Conservation (phyloP, 352 stramenopile genomes). For the Phytopythium litorale region DNA sequence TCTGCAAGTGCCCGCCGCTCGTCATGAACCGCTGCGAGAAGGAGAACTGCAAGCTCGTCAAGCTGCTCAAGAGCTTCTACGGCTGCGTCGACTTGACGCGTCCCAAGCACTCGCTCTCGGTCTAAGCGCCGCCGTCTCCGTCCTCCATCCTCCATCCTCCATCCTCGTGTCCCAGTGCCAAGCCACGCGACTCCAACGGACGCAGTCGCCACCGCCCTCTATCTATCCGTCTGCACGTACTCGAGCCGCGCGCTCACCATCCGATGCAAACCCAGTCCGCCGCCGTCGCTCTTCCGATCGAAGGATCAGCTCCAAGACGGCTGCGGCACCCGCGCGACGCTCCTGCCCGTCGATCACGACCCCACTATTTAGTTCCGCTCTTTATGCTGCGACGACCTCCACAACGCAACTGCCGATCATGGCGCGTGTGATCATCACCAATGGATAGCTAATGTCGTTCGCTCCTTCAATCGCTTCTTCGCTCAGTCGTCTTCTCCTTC, state of each 20-base stretch:
- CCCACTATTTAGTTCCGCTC: slow-evolving; percentile 5
- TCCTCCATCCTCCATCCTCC: neutral
- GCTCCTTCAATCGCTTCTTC: neutral
- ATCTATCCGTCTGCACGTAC: slow-evolving; percentile 5
- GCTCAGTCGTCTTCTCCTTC: neutral
- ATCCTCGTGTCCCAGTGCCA: neutral
- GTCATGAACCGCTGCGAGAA: slow-evolving; percentile 74
- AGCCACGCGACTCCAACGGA: neutral
- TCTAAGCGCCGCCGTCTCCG: slow-evolving; percentile 20
- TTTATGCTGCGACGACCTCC: neutral
- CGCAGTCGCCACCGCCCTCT: neutral
- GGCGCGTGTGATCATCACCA: slow-evolving; percentile 4
- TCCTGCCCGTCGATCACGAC: neutral
- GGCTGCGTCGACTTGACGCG: slow-evolving; percentile 50
- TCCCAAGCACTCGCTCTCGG: slow-evolving; percentile 38
- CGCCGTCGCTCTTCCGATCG: slow-evolving; percentile 24
- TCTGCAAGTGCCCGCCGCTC: slow-evolving; percentile 72
- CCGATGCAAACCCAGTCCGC: neutral
- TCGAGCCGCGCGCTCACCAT: neutral
- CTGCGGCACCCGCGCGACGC: neutral
- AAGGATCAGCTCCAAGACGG: slow-evolving; percentile 18
- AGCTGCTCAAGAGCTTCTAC: slow-evolving; percentile 87
- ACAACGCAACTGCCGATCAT: neutral
- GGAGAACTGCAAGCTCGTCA: slow-evolving; percentile 78
- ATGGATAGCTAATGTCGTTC: neutral